Conservation (phyloP, 441 rosid genomes). For the Adansonia grandidieri region DNA sequence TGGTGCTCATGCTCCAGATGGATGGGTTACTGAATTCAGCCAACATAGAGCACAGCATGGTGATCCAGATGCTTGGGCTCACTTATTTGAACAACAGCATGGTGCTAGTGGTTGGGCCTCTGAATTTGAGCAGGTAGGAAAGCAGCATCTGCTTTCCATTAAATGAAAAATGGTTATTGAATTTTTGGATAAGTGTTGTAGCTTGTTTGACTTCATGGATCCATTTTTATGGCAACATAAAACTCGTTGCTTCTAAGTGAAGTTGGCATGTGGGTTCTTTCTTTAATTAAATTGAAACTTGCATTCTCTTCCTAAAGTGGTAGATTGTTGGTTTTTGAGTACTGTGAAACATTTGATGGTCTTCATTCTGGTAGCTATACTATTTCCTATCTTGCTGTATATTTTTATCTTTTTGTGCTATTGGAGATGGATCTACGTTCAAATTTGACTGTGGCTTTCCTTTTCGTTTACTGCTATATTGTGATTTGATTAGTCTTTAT, state of each 20-base stretch:
- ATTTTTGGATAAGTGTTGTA: background rate
- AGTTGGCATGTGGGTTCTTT: constrained; percentile 1
- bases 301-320: background rate
- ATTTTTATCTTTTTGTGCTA: background rate
- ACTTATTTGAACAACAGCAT: constrained; percentile 83
- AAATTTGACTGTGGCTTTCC: background rate
- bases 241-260: background rate
- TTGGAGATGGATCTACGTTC: background rate
- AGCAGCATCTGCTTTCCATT: background rate
- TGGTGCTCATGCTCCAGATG: constrained; percentile 66
- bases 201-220: constrained; percentile 5
- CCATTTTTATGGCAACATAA: background rate
- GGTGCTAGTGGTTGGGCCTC: constrained; percentile 94
- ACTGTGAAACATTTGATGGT: background rate
- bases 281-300: background rate
- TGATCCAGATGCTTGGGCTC: constrained; percentile 84
- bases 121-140: constrained; percentile 85
- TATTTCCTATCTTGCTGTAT: background rate
- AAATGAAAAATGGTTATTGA: background rate
- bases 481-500: background rate
- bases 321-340: background rate
- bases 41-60: constrained; percentile 55
- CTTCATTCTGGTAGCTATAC: background rate
- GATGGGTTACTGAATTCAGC: constrained; percentile 81
- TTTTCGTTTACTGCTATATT: background rate